A percentile compares a stretch with the other conserved stretches of the same genome.
phyloP scores from a whole-genome alignment of 495 filamentous ascomycete genomes.

The Cercophora sp. region DNA sequence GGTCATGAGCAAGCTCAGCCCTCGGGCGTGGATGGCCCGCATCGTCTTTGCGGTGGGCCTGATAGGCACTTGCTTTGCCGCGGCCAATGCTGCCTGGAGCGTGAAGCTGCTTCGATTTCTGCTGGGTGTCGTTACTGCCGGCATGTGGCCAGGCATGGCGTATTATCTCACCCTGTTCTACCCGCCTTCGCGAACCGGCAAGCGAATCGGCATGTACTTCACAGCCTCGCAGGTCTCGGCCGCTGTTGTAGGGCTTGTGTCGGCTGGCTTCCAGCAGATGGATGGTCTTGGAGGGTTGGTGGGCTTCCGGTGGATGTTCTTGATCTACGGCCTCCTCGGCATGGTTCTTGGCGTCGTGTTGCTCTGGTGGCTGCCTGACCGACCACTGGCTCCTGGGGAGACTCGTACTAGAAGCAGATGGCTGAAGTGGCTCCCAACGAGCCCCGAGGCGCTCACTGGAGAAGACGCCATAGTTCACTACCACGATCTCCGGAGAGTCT shows the following conservation, averaged over 20 bases:
- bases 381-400: constrained; percentile 65
- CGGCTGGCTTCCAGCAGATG: constrained; percentile 88
- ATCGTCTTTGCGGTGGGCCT: constrained; percentile 86
- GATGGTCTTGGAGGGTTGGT: constrained; percentile 71
- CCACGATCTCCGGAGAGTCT: constrained; percentile 75
- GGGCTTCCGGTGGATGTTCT: constrained; percentile 94
- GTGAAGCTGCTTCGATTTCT: constrained; percentile 88
- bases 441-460: constrained; percentile 66
- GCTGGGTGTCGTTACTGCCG: constrained; percentile 81
- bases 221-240: constrained; percentile 87
- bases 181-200: constrained; percentile 78
- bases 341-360: constrained; percentile 65
- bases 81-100: constrained; percentile 77
- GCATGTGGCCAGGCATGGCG: constrained; percentile 94
- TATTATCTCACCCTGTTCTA: constrained; percentile 93
- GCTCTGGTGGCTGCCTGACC: constrained; percentile 88
- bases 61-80: constrained; percentile 76
- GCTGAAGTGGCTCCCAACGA: constrained; percentile 58
- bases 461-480: constrained; percentile 81
- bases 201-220: constrained; percentile 84
- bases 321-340: constrained; percentile 76
- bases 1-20: constrained; percentile 79
- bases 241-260: constrained; percentile 83
- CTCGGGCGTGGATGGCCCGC: constrained; percentile 87
- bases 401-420: constrained; percentile 40